phyloP scores from a whole-genome alignment of 192 early-diverging fungal species.

The Spinellus fusiger region DNA sequence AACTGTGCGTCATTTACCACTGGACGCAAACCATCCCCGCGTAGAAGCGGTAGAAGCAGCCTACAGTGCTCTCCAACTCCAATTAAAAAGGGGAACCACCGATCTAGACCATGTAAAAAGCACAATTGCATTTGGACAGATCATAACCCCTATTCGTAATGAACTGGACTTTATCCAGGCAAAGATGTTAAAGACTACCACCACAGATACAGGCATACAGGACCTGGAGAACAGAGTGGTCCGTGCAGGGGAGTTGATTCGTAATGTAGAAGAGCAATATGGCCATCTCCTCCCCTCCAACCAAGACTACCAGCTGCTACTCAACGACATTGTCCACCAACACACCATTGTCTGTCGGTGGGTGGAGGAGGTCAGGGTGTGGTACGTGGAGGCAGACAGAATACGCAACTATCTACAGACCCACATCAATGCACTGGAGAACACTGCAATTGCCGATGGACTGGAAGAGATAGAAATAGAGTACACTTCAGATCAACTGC shows the following conservation, averaged over 20 bases:
- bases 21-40: neutral
- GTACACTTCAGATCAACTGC: conserved; percentile 21
- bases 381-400: conserved; percentile 40
- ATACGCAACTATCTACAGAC: conserved; percentile 36
- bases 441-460: conserved; percentile 15
- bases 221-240: conserved; percentile 21
- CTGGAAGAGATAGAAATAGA: conserved; percentile 12
- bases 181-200: conserved; percentile 36
- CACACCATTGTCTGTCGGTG: conserved; percentile 23
- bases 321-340: conserved; percentile 16
- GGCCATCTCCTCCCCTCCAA: conserved; percentile 7
- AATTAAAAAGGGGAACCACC: conserved; percentile 1
- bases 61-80: conserved; percentile 4
- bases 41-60: conserved; percentile 1
- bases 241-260: conserved; percentile 5
- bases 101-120: neutral
- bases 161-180: conserved; percentile 31
- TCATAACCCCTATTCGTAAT: conserved; percentile 7
- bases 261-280: conserved; percentile 5
- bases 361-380: conserved; percentile 35
- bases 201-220: conserved; percentile 28
- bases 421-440: conserved; percentile 24
- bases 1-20: neutral
- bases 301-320: neutral
- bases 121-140: conserved; percentile 1